Evolutionary conservation across 352 stramenopile species (phyloP), one percentile per base, ranked within the genome.

Genomic region (Pythium brassicae): DNA sequence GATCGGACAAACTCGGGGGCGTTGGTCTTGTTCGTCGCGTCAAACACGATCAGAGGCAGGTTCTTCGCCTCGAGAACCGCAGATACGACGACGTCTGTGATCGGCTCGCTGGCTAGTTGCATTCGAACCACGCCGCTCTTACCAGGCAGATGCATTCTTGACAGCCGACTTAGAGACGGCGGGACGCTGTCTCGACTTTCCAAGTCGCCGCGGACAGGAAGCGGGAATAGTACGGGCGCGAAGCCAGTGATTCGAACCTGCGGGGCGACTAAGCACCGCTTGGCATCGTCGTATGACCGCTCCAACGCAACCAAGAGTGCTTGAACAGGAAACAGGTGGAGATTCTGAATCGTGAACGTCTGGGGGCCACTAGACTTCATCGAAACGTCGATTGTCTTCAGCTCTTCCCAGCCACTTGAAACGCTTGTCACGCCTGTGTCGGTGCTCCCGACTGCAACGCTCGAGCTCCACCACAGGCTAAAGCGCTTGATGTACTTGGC

Each of bases 101-200:
- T 48, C 22, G 80, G 80, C 45, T 91, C 80, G 23, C 78, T 91
- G 4, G 78, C 53, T 20, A 91, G 67, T 20, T 54, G 66, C 27
- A 91, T 62, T 19, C 56, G 37, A 0, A 91, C 35, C 11, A 54
- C 61, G 2, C 66, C 66, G 0, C 53, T 47, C 12, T 42, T 50
- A 2, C 80, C 80, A 52, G 60, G 65, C 27, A 71, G 45, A 44
- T 91, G 80, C 74, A 87, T 91, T 27, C 75, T 66, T 20, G 76
- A 88, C 20, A 85, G 60, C 19, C 55, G 60, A 23, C 76, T 87
- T 4, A 63, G 32, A 2, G 27, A 39, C 2, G 73, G 75, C 15
- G 69, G 45, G 0, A 83, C 65, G 3, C 66, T 73, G 29, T 83
- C 40, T 17, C 53, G 15, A 46, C 42, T 65, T 0, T 51, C 53